Evolutionary conservation across 2,329 filamentous ascomycete species (phyloP).

Genomic region (Pseudocercospora fijiensis): DNA sequence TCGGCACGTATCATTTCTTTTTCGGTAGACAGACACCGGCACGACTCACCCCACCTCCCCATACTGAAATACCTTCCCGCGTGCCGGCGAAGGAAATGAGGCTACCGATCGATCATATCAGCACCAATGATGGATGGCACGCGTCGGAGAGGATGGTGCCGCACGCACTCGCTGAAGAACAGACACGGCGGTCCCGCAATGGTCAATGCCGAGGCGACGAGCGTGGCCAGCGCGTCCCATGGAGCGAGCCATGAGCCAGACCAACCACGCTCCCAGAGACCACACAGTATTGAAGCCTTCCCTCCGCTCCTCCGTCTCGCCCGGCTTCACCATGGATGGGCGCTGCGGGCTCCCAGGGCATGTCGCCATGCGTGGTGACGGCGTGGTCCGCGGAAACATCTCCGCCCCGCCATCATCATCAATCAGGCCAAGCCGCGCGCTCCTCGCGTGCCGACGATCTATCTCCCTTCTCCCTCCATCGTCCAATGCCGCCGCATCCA

Average conservation of each 20-base stretch:
- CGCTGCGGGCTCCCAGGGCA: constrained; percentile 16
- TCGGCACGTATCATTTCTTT: background rate
- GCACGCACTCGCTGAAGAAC: constrained; percentile 47
- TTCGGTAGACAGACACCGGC: background rate
- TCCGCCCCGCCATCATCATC: background rate
- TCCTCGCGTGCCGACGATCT: background rate
- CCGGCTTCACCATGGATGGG: constrained; percentile 18
- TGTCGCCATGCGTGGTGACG: constrained; percentile 8
- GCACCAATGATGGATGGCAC: too few relatives aligned
- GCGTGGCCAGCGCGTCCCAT: constrained; percentile 52
- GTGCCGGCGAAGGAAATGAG: constrained; percentile 46
- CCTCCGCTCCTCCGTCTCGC: constrained; percentile 16
- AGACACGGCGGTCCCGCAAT: constrained; percentile 50
- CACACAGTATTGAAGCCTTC: constrained; percentile 36
- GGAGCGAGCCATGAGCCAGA: constrained; percentile 55
- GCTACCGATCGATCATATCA: too few relatives aligned
- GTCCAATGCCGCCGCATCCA: constrained; percentile 21
- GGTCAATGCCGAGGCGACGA: constrained; percentile 47
- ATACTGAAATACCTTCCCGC: constrained; percentile 39
- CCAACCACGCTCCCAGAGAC: constrained; percentile 47
- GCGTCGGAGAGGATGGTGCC: too few relatives aligned
- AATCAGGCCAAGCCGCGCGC: background rate
- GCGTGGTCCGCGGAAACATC: constrained; percentile 2
- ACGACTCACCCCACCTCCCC: constrained; percentile 33
- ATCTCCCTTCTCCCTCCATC: background rate